Evolutionary conservation across 441 rosid species (phyloP).

Genomic region (Sinapis alba): DNA sequence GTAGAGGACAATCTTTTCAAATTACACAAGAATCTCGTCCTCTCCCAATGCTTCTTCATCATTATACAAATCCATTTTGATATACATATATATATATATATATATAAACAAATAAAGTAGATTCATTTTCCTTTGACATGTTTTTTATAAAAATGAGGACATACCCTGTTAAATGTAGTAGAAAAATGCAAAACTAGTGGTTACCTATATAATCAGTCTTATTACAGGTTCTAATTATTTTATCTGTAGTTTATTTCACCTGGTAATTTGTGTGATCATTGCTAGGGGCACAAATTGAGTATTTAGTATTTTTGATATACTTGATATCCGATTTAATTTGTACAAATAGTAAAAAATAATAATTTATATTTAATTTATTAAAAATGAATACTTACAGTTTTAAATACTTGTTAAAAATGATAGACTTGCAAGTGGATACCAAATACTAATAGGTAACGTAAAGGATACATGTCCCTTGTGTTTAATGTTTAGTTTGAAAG

Average conservation of each 20-base stretch:
- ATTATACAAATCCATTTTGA: slow-evolving; percentile 28
- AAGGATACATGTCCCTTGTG: not conserved
- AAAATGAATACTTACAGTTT: too few relatives aligned
- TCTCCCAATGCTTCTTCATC: slow-evolving; percentile 40
- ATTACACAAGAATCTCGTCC: slow-evolving; percentile 41
- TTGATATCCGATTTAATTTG: too few relatives aligned
- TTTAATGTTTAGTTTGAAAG: not conserved
- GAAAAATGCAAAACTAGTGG: not conserved
- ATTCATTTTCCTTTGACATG: slow-evolving; percentile 23
- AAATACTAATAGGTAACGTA: slow-evolving; percentile 8
- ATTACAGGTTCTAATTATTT: not conserved
- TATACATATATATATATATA: not conserved
- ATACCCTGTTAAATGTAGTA: not conserved
- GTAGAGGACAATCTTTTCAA: slow-evolving; percentile 30
- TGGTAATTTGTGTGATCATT: not conserved
- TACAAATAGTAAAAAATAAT: too few relatives aligned
- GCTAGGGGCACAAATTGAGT: too few relatives aligned
- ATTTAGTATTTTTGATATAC: too few relatives aligned
- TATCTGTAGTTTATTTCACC: not conserved
- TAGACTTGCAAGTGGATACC: not conserved
- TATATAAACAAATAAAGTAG: slow-evolving; percentile 8
- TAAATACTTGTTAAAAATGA: too few relatives aligned
- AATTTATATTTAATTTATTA: too few relatives aligned
- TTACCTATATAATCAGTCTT: not conserved
- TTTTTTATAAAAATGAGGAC: not conserved